Conservation (phyloP, 345 rosid species). For the Gynandropsis gynandra region DNA sequence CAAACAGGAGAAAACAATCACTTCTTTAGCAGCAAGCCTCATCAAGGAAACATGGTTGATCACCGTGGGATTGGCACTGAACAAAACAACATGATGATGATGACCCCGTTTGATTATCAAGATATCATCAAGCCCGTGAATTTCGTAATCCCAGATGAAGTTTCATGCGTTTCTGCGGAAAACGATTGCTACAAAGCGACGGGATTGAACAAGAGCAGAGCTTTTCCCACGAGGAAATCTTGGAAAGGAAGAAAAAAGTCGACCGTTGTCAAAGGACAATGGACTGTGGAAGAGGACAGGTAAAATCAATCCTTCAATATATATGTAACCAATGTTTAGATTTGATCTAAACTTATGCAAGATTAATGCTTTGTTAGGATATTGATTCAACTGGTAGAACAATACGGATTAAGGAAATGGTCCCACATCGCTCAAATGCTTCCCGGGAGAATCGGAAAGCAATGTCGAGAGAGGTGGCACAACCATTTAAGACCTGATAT, state of each 20-base stretch:
- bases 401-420: slow-evolving; percentile 61
- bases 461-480: slow-evolving; percentile 90
- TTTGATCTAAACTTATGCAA: too few species aligned
- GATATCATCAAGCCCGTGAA: slow-evolving; percentile 34
- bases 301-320: slow-evolving; percentile 19
- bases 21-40: slow-evolving; percentile 22
- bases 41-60: slow-evolving; percentile 30
- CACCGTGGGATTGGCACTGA: slow-evolving; percentile 22
- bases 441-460: slow-evolving; percentile 66
- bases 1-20: slow-evolving; percentile 17
- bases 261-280: slow-evolving; percentile 79
- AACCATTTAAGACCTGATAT: slow-evolving; percentile 80
- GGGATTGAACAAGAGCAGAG: slow-evolving; percentile 30
- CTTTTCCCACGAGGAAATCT: slow-evolving; percentile 29
- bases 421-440: slow-evolving; percentile 54
- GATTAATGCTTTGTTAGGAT: slow-evolving; percentile 36
- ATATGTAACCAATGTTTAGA: too few species aligned
- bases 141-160: slow-evolving; percentile 49
- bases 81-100: slow-evolving; percentile 26
- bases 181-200: slow-evolving; percentile 27
- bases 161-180: slow-evolving; percentile 42
- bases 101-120: slow-evolving; percentile 36
- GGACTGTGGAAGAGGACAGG: slow-evolving; percentile 92
- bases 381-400: slow-evolving; percentile 40
- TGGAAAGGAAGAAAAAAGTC: slow-evolving; percentile 47